Evolutionary conservation across 2,329 filamentous ascomycete genomes (phyloP).

Genomic region (Aureobasidium pullulans): DNA sequence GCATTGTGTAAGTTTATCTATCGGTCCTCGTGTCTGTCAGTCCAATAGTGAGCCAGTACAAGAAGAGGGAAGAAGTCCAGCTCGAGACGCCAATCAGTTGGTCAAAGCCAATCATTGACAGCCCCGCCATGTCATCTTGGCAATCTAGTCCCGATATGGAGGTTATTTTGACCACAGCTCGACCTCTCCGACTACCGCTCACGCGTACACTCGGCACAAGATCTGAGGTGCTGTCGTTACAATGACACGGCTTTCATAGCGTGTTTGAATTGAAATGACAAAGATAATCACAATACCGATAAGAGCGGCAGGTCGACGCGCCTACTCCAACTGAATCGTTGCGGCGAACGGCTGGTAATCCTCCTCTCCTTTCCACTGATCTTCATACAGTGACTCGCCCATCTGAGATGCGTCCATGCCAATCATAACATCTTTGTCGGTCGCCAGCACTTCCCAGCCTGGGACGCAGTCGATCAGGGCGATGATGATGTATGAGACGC

Average conservation of each 20-base stretch:
- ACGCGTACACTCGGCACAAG: background rate
- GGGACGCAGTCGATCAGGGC: slow-evolving; percentile 47
- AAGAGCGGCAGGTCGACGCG: background rate
- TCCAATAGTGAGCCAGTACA: background rate
- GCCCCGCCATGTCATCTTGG: background rate
- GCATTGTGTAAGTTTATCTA: background rate
- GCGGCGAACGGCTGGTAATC: slow-evolving; percentile 28
- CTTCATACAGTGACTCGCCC: slow-evolving; percentile 40
- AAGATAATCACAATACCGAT: background rate
- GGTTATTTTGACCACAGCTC: background rate
- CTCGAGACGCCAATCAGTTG: background rate
- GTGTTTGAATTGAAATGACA: background rate
- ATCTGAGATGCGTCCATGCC: slow-evolving; percentile 46
- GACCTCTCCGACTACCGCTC: background rate
- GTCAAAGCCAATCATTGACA: background rate
- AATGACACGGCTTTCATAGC: too few relatives aligned
- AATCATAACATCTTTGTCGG: slow-evolving; percentile 43
- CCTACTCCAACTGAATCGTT: slow-evolving; percentile 4
- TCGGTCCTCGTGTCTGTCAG: background rate
- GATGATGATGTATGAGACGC: slow-evolving; percentile 42
- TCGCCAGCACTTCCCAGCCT: slow-evolving; percentile 45
- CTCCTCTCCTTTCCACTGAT: slow-evolving; percentile 28
- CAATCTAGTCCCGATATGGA: background rate
- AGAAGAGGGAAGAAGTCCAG: background rate
- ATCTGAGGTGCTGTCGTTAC: background rate